Evolutionary conservation across 1,284 basidiomycete species (phyloP), one percentile per base, ranked within the genome.

Genomic region (Moesziomyces parantarcticus): DNA sequence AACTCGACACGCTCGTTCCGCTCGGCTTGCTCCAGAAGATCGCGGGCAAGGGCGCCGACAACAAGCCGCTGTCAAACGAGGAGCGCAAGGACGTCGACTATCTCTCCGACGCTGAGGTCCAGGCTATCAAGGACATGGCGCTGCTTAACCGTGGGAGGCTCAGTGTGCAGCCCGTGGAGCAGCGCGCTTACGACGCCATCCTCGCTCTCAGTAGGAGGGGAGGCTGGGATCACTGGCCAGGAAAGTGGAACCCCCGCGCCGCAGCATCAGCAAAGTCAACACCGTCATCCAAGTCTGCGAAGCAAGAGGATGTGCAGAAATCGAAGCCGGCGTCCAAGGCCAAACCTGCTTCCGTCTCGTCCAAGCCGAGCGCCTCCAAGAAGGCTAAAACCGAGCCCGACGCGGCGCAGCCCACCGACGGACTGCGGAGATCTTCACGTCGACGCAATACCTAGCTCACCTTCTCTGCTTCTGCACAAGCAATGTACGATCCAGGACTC

Each of bases 91-190:
- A 70, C 9, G 47, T 78, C 9, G 44, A 52, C 8, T 86, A 85
- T 58, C 68, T 86, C 36, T 75, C 69, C 5, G 53, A 75, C 1
- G 55, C 66, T 4, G 77, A 86, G 29, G 61, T 84, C 25, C 22
- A 44, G 39, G 86, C 86, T 21, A 85, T 89, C 29, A 75, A 82
- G 88, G 88, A 78, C 6, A 97, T 96, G 93, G 88, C 91, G 45
- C 86, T 98, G 23, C 87, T 97, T 18, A 91, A 88, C 21, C 88
- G 92, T 9, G 93, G 94, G 1, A 87, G 96, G 50, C 87, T 98
- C 50, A 96, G 93, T 84, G 91, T 93, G 43, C 79, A 97, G 84
- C 88, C 89, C 3, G 93, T 96, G 1, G 85, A 88, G 26, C 84
- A 88, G 59, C 86, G 84, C 11, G 91, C 93, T 0, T 98, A 90